These are phyloP conservation scores for Chaetothyriales sp. DNA, from an alignment of 2,329 filamentous ascomycete genomes.

Conservation along the genomic window DNA sequence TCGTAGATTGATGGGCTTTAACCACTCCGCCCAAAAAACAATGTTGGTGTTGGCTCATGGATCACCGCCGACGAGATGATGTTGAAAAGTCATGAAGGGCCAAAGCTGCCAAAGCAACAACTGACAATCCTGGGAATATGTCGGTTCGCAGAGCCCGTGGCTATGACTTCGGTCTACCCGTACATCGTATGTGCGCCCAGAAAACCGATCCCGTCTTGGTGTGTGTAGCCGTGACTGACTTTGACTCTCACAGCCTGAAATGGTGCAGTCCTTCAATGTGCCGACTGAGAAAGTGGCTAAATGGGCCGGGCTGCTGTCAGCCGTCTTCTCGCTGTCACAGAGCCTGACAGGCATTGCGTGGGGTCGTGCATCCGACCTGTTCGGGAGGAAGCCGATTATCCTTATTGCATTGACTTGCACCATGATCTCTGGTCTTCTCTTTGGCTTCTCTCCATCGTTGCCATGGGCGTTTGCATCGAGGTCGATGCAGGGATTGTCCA, in stretches of 20 bases:
- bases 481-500: slow-evolving; percentile 65
- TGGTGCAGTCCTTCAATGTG: slow-evolving; percentile 67
- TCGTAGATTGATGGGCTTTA: not conserved
- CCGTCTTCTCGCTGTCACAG: slow-evolving; percentile 58
- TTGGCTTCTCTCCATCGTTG: slow-evolving; percentile 68
- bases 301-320: slow-evolving; percentile 63
- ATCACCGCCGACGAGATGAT: slow-evolving; percentile 5
- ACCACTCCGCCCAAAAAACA: not conserved
- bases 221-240: slow-evolving; percentile 16
- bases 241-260: slow-evolving; percentile 45
- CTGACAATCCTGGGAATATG: slow-evolving; percentile 64
- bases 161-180: slow-evolving; percentile 57
- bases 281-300: slow-evolving; percentile 56
- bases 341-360: slow-evolving; percentile 57
- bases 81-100: slow-evolving; percentile 18
- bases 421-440: slow-evolving; percentile 65
- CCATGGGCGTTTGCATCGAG: slow-evolving; percentile 65
- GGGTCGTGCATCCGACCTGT: slow-evolving; percentile 60
- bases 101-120: slow-evolving; percentile 61
- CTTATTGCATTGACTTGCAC: slow-evolving; percentile 59
- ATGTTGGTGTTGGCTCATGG: slow-evolving; percentile 7
- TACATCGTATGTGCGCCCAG: slow-evolving; percentile 26
- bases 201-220: not conserved
- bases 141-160: slow-evolving; percentile 57
- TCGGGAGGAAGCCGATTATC: slow-evolving; percentile 72